These are phyloP conservation scores for Trapa bicornis DNA, from an alignment of 345 rosid genomes.

Conservation along the genomic window DNA sequence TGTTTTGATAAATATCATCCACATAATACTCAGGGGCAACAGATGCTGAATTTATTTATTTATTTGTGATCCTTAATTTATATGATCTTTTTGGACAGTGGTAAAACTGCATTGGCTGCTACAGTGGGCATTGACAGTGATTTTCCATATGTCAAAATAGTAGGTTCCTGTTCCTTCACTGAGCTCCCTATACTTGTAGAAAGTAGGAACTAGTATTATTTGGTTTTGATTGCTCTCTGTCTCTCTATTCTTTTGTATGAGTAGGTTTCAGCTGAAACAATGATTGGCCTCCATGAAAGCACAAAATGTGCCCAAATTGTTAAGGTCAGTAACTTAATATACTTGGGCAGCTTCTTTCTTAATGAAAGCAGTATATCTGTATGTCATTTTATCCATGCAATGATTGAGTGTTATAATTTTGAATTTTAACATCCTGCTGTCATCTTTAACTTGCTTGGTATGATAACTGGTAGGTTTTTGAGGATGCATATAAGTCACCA, in stretches of 20 bases:
- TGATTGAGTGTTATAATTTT: not conserved
- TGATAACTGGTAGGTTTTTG: slow-evolving; percentile 51
- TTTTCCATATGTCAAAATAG: slow-evolving; percentile 95
- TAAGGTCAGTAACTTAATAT: slow-evolving; percentile 37
- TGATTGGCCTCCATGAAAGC: slow-evolving; percentile 97
- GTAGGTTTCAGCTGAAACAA: slow-evolving; percentile 87
- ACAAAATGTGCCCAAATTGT: slow-evolving; percentile 87
- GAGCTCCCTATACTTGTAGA: not conserved
- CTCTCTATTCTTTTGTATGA: slow-evolving; percentile 3
- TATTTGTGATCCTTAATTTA: slow-evolving; percentile 6
- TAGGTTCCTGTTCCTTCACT: slow-evolving; percentile 26
- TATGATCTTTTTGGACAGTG: slow-evolving; percentile 37
- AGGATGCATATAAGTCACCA: slow-evolving; percentile 97
- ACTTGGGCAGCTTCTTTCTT: no score
- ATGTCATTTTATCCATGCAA: not conserved
- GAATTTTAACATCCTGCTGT: slow-evolving; percentile 8
- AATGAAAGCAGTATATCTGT: no score
- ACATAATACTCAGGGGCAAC: not conserved
- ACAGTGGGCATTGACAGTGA: slow-evolving; percentile 92
- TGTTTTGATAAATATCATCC: not conserved
- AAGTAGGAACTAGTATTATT: not conserved
- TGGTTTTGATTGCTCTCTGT: not conserved
- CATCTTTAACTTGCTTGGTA: not conserved
- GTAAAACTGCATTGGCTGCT: slow-evolving; percentile 95
- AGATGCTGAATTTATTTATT: not conserved